A percentile compares a stretch with the other conserved stretches of the same genome.
Conservation (phyloP, 768 basidiomycete species). For the Pisolithus microcarpus region DNA sequence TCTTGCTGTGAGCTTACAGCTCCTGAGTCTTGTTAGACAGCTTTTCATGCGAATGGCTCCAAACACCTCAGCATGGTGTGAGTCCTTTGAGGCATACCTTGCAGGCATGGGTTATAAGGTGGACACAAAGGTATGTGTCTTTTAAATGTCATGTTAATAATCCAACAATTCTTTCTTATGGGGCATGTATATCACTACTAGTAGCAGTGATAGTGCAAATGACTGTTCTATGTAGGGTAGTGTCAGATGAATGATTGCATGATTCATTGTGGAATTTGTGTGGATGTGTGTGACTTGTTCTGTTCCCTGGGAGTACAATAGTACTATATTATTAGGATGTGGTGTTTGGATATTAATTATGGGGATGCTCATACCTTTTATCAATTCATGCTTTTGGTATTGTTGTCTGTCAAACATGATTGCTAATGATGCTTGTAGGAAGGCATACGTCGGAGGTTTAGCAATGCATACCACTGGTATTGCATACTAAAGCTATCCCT, state of each 20-base stretch:
- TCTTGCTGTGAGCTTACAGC: conserved; percentile 25
- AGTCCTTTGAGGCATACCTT: conserved; percentile 21
- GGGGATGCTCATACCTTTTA: too few relatives aligned
- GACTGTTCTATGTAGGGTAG: too few relatives aligned
- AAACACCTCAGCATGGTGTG: conserved; percentile 22
- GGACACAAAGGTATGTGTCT: conserved; percentile 6
- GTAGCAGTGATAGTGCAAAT: too few relatives aligned
- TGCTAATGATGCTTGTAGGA: conserved; percentile 11
- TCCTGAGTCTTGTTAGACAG: conserved; percentile 21
- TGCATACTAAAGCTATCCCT: conserved; percentile 9
- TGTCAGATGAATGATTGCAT: background rate
- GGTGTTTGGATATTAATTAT: too few relatives aligned
- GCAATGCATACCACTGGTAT: conserved; percentile 24
- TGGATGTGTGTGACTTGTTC: too few relatives aligned
- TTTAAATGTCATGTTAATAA: too few relatives aligned
- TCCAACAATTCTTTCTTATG: conserved; percentile 1
- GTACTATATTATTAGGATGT: too few relatives aligned
- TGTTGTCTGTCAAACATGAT: too few relatives aligned
- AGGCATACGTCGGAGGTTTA: conserved; percentile 16
- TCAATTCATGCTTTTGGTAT: too few relatives aligned
- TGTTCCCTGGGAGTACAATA: background rate
- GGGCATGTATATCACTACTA: background rate
- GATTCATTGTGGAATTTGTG: too few relatives aligned
- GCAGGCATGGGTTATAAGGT: conserved; percentile 15
- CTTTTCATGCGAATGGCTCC: conserved; percentile 24